Evolutionary conservation across 176 grass and related monocot genomes (phyloP).

Genomic region (Pharus latifolius): DNA sequence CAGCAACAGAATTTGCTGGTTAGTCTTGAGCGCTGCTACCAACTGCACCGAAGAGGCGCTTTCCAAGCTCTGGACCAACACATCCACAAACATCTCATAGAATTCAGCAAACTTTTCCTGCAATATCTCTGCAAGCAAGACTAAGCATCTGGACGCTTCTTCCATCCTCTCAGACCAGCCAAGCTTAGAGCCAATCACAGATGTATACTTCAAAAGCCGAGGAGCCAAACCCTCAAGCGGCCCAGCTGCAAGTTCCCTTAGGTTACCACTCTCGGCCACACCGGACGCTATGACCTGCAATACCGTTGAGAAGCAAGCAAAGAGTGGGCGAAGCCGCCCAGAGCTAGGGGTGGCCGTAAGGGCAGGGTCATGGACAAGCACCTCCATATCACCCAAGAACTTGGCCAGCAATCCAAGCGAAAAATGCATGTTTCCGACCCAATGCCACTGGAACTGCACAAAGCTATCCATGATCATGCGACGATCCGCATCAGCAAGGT

Average conservation of each 20-base stretch:
- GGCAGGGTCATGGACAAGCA: conserved; percentile 52
- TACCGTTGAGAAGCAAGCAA: conserved; percentile 88
- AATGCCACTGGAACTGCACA: conserved; percentile 82
- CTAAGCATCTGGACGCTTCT: conserved; percentile 72
- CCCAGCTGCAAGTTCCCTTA: conserved; percentile 52
- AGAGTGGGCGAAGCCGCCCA: conserved; percentile 54
- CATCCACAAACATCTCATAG: conserved; percentile 63
- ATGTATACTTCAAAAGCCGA: conserved; percentile 61
- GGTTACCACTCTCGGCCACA: conserved; percentile 42
- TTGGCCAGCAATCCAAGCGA: conserved; percentile 72
- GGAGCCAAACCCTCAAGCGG: conserved; percentile 65
- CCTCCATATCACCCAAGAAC: conserved; percentile 94
- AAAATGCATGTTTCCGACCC: conserved; percentile 83
- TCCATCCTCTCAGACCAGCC: conserved; percentile 72
- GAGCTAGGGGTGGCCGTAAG: conserved; percentile 40
- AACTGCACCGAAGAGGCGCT: conserved; percentile 40
- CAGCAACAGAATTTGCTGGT: conserved; percentile 71
- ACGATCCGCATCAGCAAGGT: conserved; percentile 64
- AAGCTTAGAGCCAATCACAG: conserved; percentile 54
- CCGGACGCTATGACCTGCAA: conserved; percentile 74
- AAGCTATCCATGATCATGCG: conserved; percentile 82
- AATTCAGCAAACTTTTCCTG: conserved; percentile 73
- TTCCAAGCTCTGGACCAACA: conserved; percentile 56
- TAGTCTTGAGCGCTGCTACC: conserved; percentile 63
- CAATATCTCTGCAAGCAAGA: conserved; percentile 74